Evolutionary conservation across 169 alveolate genomes (phyloP).

Genomic region (Eimeria tenella): DNA sequence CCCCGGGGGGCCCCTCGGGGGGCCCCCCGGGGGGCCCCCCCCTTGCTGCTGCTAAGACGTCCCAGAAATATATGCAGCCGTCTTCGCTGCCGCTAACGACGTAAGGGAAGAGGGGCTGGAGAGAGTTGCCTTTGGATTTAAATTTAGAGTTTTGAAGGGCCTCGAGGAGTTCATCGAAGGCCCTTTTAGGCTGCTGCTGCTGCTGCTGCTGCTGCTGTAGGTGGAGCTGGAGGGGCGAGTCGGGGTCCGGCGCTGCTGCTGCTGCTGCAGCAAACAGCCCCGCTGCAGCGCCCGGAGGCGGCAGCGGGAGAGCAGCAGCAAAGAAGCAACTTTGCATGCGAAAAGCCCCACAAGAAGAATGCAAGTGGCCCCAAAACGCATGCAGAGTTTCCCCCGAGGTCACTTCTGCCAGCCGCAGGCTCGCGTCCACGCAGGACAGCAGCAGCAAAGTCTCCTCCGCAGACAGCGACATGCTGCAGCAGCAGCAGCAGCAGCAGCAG

Average conservation of each 20-base stretch:
- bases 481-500: no score
- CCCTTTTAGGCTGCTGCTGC: constrained; percentile 1
- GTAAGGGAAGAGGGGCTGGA: not conserved
- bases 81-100: constrained; percentile 22
- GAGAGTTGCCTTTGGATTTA: not conserved
- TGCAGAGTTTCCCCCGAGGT: constrained; percentile 1
- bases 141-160: not conserved
- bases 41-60: not conserved
- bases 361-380: constrained; percentile 19
- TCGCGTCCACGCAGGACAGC: not conserved
- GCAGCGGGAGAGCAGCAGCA: not conserved
- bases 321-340: not conserved
- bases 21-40: not conserved
- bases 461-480: not conserved
- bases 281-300: not conserved
- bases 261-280: not conserved
- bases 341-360: not conserved
- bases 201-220: not conserved
- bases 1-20: no score
- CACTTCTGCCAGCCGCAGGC: not conserved
- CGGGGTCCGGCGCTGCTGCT: not conserved
- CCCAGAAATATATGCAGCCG: not conserved
- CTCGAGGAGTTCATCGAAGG: not conserved
- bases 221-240: not conserved
- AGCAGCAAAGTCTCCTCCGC: constrained; percentile 7